phyloP scores from a whole-genome alignment of 2,329 filamentous ascomycete genomes.

The Plectosphaerella plurivora region DNA sequence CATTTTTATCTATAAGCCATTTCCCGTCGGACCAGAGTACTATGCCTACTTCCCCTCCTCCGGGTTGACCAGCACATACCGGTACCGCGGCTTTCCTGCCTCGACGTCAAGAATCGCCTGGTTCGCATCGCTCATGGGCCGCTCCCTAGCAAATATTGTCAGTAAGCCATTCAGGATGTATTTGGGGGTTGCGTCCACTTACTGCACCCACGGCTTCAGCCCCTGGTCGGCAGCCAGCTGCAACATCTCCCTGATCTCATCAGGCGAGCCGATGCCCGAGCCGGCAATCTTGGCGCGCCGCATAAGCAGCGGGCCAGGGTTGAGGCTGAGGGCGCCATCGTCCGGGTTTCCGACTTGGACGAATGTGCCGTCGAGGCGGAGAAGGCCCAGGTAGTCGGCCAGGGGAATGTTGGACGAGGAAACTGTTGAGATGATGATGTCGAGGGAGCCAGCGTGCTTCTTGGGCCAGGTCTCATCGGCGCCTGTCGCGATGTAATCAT shows the following conservation, averaged over 20 bases:
- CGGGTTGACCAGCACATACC: constrained; percentile 42
- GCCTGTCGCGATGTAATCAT: constrained; percentile 38
- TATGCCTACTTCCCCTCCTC: neutral
- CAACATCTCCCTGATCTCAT: constrained; percentile 57
- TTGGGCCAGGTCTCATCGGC: constrained; percentile 50
- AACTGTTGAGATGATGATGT: constrained; percentile 57
- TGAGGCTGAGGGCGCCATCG: constrained; percentile 26
- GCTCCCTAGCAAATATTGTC: constrained; percentile 16
- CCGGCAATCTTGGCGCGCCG: constrained; percentile 50
- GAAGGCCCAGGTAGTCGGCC: constrained; percentile 53
- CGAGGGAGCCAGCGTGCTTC: constrained; percentile 45
- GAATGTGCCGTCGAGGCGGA: constrained; percentile 51
- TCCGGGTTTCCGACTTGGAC: constrained; percentile 58
- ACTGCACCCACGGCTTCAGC: constrained; percentile 52
- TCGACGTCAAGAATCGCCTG: constrained; percentile 50
- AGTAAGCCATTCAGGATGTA: too few species aligned
- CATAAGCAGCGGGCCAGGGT: constrained; percentile 49
- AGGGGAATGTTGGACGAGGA: constrained; percentile 41
- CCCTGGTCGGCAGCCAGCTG: constrained; percentile 51
- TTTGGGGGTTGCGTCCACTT: too few species aligned
- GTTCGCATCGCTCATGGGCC: constrained; percentile 52
- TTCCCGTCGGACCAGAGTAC: too few species aligned
- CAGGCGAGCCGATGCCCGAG: constrained; percentile 41
- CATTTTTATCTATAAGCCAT: too few species aligned
- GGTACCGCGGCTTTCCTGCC: constrained; percentile 43